Base-by-base conservation (phyloP, 208 protist species). In the Strigomonas galati region DNA sequence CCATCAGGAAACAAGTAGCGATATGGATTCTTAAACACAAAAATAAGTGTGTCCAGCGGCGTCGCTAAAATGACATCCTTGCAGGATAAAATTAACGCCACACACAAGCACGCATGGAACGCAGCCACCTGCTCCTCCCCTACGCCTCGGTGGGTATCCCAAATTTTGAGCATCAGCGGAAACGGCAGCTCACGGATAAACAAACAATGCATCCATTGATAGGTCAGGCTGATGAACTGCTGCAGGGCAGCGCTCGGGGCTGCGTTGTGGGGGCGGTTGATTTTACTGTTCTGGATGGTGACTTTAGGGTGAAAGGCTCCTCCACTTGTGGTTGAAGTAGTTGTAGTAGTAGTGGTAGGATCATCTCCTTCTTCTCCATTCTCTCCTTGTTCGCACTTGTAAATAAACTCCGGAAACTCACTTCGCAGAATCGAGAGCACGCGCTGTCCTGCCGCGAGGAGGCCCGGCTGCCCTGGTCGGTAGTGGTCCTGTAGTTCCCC, bases 171-270 rank as follows among this genome's bases (percentile, higher is more conserved):
- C 44, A 93, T 44, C 53, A 94, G 46, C 17, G 78, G 65, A 14
- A 97, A 46, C 27, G 91, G 79, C 40, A 98, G 55, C 76, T 98
- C 93, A 27, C 96, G 78, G 54, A 89, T 67, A 14, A 98, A 75
- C 15, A 98, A 37, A 81, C 94, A 98, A 69, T 97, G 93, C 43
- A 96, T 62, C 92, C 94, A 98, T 61, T 91, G 85, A 69, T 95
- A 96, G 69, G 91, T 92, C 32, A 81, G 90, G 40, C 95, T 81
- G 54, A 87, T 76, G 49, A 96, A 79, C 0, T 74, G 61, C 37
- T 95, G 60, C 10, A 78, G 75, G 30, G 80, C 35, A 7, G 63
- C 63, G 30, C 66, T 63, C 3, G 17, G 1, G 58, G 54, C 23
- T 59, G 60, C 0, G 65, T 56, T 44, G 64, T 63, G 2, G 76